Evolutionary conservation across 2,329 filamentous ascomycete species (phyloP).

Genomic region (Lomentospora prolificans): DNA sequence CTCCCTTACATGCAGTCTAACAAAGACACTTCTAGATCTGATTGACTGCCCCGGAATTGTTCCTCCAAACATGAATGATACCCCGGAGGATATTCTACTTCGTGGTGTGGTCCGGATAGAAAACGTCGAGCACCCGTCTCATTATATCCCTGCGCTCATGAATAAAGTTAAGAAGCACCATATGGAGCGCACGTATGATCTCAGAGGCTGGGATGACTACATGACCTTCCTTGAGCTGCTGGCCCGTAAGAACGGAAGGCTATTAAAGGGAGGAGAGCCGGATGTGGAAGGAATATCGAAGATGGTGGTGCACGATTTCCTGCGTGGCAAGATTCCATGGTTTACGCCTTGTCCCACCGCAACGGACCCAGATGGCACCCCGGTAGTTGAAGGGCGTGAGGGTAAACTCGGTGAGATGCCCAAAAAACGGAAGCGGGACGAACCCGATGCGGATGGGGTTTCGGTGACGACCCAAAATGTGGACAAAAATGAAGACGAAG

Average conservation of each 20-base stretch:
- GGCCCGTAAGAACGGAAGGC: slow-evolving; percentile 74
- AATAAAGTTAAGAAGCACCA: slow-evolving; percentile 74
- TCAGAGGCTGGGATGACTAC: slow-evolving; percentile 67
- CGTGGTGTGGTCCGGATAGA: slow-evolving; percentile 89
- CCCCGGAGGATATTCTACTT: slow-evolving; percentile 77
- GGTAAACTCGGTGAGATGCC: slow-evolving; percentile 81
- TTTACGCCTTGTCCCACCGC: slow-evolving; percentile 65
- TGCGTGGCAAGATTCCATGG: slow-evolving; percentile 93
- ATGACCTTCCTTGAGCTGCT: slow-evolving; percentile 80
- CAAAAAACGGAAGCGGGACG: slow-evolving; percentile 62
- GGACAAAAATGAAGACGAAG: slow-evolving; percentile 23
- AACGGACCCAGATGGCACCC: slow-evolving; percentile 33
- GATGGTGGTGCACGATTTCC: slow-evolving; percentile 94
- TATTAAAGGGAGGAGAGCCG: slow-evolving; percentile 87
- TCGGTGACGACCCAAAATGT: slow-evolving; percentile 20
- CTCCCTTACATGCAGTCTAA: slow-evolving; percentile 21
- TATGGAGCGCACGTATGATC: slow-evolving; percentile 84
- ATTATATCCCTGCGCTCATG: slow-evolving; percentile 83
- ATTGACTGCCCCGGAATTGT: slow-evolving; percentile 97
- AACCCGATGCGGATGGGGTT: slow-evolving; percentile 29
- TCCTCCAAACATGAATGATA: slow-evolving; percentile 75
- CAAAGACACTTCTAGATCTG: slow-evolving; percentile 29
- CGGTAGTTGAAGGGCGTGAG: slow-evolving; percentile 57
- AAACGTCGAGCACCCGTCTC: slow-evolving; percentile 91
- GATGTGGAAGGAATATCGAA: slow-evolving; percentile 93